Percentiles rank a stretch among this genome's conserved stretches.
Evolutionary conservation across 2,329 filamentous ascomycete genomes (phyloP).

Genomic region (Phoma sp.): DNA sequence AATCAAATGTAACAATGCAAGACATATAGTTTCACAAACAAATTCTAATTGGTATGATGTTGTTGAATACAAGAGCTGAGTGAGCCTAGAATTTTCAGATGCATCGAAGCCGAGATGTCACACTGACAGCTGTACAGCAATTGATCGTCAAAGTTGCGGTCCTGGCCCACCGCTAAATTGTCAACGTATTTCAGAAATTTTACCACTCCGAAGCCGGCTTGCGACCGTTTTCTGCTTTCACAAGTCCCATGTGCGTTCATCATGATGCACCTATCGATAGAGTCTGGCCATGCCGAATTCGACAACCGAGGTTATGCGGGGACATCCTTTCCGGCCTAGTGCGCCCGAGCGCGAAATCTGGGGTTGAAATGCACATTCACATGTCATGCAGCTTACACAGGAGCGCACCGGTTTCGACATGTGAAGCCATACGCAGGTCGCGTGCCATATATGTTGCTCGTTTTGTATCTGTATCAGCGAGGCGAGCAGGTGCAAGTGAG

Average conservation of each 20-base stretch:
- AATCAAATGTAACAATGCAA: neutral
- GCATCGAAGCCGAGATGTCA: neutral
- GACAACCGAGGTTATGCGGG: slow-evolving; percentile 23
- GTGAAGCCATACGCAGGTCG: slow-evolving; percentile 37
- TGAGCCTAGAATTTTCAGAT: neutral
- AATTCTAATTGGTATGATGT: neutral
- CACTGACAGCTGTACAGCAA: neutral
- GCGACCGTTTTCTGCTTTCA: neutral
- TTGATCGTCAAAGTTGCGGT: neutral
- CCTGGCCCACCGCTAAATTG: neutral
- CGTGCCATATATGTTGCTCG: slow-evolving; percentile 19
- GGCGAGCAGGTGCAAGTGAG: slow-evolving; percentile 1
- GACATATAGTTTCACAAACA: neutral
- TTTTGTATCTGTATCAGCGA: neutral
- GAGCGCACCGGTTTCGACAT: slow-evolving; percentile 28
- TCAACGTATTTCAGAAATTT: neutral
- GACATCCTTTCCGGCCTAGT: slow-evolving; percentile 7
- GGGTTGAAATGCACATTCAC: slow-evolving; percentile 35
- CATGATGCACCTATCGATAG: slow-evolving; percentile 5
- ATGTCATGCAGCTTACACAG: slow-evolving; percentile 29
- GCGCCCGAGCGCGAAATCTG: slow-evolving; percentile 10
- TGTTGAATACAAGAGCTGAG: neutral
- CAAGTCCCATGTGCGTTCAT: slow-evolving; percentile 4
- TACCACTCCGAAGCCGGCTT: neutral
- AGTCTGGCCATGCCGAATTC: slow-evolving; percentile 17